phyloP scores from a whole-genome alignment of 352 stramenopile genomes.

The Globisporangium alternatum region DNA sequence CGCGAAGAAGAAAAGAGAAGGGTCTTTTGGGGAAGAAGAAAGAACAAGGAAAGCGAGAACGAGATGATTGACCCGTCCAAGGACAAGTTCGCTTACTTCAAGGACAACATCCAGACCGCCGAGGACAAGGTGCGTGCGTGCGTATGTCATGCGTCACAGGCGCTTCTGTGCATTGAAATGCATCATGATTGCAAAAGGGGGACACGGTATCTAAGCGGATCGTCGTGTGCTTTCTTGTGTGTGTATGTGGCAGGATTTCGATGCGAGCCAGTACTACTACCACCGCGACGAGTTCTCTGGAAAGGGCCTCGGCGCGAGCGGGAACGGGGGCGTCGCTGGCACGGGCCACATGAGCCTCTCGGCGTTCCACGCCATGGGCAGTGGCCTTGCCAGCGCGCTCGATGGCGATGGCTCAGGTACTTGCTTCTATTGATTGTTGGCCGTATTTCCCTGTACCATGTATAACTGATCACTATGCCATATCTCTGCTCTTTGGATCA shows the following conservation, averaged over 20 bases:
- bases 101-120: constrained; percentile 87
- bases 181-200: background rate
- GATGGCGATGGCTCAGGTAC: constrained; percentile 23
- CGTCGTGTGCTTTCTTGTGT: background rate
- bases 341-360: constrained; percentile 41
- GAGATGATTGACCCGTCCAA: constrained; percentile 85
- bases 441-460: background rate
- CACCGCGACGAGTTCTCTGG: constrained; percentile 68
- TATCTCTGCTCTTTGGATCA: background rate
- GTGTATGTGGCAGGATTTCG: constrained; percentile 54
- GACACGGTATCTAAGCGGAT: background rate
- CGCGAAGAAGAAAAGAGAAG: background rate
- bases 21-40: background rate
- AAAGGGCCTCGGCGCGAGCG: constrained; percentile 31
- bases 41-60: background rate
- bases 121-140: constrained; percentile 67
- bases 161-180: background rate
- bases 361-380: constrained; percentile 49
- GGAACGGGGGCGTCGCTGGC: constrained; percentile 22
- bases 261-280: constrained; percentile 89
- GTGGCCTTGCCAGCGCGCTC: constrained; percentile 26
- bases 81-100: constrained; percentile 89
- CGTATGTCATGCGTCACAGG: background rate
- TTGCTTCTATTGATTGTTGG: background rate
- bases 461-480: background rate